Evolutionary conservation across 306 rosid species (phyloP), one percentile per base, ranked within the genome.

Genomic region (Pterocarpus macrocarpus): DNA sequence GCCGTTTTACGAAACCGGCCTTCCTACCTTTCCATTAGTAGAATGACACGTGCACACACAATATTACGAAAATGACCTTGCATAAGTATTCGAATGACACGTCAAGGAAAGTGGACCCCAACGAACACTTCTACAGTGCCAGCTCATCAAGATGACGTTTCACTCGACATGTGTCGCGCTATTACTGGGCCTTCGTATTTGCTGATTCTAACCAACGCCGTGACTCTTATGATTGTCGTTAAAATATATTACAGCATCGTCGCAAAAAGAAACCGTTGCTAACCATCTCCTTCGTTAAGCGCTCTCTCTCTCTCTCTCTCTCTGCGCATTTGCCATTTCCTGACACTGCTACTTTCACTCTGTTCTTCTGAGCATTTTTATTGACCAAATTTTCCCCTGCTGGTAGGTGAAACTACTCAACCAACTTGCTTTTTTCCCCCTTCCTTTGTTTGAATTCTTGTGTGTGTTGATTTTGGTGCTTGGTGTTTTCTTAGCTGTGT

Each of bases 361-460:
- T 22, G 38, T 55, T 16, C 61, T 76, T 70, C 38, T 83, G 59
- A 58, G 49, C 71, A 38, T 52, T 15, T 52, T 15, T 2, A 33
- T 65, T 83, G 81, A 82, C 86, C 55, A 6, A 71, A 80, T 71
- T 78, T 78, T 69, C 79, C 89, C 89, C 86, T 62, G 2, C 15
- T 8, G 12, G 10, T 57, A 58, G 38, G 34, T 63, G 8, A 63
- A 63, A 38, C 38, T 66, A 41, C 69, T 53, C 71, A 13, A 49
- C 80, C 35, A 44, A 76, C 14, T 71, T 82, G 59, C 72, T 73
- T 16, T 32, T 43, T 43, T 8, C 8, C 8, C 47, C 47, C 8
- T 8, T 43, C 8, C 63, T 41, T 0, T 66, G 14, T 64, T 49
- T 8, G 15, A 16, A 63, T 32, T 56, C 38, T 55, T 39, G 28